Percentiles rank a stretch among this genome's conserved stretches.
Conservation (phyloP, 306 rosid species). For the Mucuna pruriens region DNA sequence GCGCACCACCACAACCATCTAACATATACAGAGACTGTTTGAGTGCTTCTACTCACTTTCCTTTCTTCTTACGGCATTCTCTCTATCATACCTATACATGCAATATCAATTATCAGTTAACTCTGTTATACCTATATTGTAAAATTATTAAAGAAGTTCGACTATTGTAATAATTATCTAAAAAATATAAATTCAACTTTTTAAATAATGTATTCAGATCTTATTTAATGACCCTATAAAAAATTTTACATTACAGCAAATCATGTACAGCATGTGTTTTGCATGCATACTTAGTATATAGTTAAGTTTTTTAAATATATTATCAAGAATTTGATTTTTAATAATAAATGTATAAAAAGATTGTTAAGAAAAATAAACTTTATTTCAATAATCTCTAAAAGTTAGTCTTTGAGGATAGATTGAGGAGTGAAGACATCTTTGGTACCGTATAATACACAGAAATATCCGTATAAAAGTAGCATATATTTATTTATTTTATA, state of each 20-base stretch:
- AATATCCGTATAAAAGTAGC: not conserved
- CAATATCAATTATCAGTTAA: not conserved
- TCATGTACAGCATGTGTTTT: not conserved
- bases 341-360: too few relatives aligned
- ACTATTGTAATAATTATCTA: not conserved
- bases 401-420: too few relatives aligned
- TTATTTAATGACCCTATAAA: too few relatives aligned
- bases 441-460: too few relatives aligned
- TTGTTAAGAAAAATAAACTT: too few relatives aligned
- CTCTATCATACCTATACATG: conserved; percentile 26
- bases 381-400: too few relatives aligned
- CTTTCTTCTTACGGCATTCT: conserved; percentile 86
- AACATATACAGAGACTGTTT: conserved; percentile 55
- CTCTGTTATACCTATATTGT: not conserved
- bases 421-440: too few relatives aligned
- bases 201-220: not conserved
- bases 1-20: conserved; percentile 59
- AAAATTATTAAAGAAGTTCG: not conserved
- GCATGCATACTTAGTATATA: too few relatives aligned
- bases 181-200: not conserved
- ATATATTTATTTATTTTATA: not conserved
- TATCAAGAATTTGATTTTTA: too few relatives aligned
- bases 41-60: conserved; percentile 66
- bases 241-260: not conserved
- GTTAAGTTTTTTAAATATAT: too few relatives aligned